Conservation (phyloP, 139 green algal species). For the Chlamydomonas applanata region DNA sequence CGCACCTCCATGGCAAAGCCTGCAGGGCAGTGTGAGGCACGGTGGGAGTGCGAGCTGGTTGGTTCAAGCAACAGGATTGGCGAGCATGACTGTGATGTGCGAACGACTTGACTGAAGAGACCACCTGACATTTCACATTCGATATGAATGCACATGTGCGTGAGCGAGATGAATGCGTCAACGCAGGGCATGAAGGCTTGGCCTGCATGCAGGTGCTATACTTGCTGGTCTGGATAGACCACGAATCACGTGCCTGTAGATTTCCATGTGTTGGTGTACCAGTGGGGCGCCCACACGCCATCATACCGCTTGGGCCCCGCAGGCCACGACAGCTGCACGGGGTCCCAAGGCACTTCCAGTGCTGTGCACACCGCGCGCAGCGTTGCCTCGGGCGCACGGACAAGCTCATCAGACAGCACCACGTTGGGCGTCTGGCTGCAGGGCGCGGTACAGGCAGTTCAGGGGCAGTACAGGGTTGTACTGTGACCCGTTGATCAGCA, state of each 20-base stretch:
- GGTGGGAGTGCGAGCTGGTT: too few relatives aligned
- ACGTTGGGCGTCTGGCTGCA: constrained; percentile 50
- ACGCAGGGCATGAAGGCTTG: constrained; percentile 1
- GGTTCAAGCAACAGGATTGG: too few relatives aligned
- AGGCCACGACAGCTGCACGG: constrained; percentile 60
- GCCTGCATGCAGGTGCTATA: neutral
- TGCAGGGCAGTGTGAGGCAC: too few relatives aligned
- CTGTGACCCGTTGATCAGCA: too few relatives aligned
- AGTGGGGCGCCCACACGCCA: constrained; percentile 72
- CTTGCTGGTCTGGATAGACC: neutral
- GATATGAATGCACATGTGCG: too few relatives aligned
- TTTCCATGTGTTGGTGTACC: constrained; percentile 63
- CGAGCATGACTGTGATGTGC: too few relatives aligned
- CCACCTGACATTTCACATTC: too few relatives aligned
- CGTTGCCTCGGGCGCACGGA: constrained; percentile 48
- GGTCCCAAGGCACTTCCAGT: constrained; percentile 48
- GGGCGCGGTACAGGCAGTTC: neutral
- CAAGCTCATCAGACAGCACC: constrained; percentile 67
- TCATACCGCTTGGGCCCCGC: constrained; percentile 68
- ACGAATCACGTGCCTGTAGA: constrained; percentile 43
- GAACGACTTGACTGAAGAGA: too few relatives aligned
- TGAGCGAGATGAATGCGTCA: too few relatives aligned
- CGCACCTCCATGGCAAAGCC: constrained; percentile 27
- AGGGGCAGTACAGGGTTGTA: neutral
- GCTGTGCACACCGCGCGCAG: constrained; percentile 55